Conservation (phyloP, 139 green algal genomes). For the Chlorella vulgaris region DNA sequence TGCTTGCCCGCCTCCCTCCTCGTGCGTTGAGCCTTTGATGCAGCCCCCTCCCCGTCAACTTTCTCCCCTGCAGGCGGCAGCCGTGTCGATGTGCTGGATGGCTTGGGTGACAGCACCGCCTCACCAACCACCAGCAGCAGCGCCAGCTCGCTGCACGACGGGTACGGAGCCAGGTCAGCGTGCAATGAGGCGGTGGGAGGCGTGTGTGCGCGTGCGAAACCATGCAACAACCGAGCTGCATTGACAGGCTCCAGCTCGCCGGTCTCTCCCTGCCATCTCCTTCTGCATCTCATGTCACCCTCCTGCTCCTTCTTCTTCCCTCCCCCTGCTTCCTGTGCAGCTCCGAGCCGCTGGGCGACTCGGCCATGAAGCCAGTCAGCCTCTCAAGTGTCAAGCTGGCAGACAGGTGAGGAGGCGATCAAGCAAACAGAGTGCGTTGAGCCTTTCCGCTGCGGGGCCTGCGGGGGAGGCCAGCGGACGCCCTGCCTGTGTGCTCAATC, state of each 20-base stretch:
- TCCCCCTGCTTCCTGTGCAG: not conserved
- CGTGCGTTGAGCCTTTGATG: too few species aligned
- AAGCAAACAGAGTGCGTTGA: too few species aligned
- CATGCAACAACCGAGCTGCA: too few species aligned
- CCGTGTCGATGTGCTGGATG: conserved; percentile 10
- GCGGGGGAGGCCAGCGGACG: too few species aligned
- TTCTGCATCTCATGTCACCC: not conserved
- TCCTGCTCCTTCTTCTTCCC: not conserved
- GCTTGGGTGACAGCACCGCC: not conserved
- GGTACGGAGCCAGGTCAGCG: not conserved
- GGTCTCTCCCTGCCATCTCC: not conserved
- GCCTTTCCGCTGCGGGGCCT: too few species aligned
- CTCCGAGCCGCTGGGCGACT: not conserved
- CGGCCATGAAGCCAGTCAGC: not conserved
- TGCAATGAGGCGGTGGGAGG: not conserved
- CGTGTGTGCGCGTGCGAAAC: too few species aligned
- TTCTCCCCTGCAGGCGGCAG: not conserved
- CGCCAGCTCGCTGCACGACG: not conserved
- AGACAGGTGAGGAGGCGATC: conserved; percentile 1
- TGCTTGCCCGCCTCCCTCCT: too few species aligned
- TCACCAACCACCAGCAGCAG: conserved; percentile 2
- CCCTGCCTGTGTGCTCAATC: too few species aligned
- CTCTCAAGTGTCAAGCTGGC: conserved; percentile 5
- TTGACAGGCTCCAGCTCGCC: too few species aligned
- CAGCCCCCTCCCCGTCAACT: not conserved